Evolutionary conservation across 345 rosid genomes (phyloP).

Genomic region (Eucalyptus cloeziana): DNA sequence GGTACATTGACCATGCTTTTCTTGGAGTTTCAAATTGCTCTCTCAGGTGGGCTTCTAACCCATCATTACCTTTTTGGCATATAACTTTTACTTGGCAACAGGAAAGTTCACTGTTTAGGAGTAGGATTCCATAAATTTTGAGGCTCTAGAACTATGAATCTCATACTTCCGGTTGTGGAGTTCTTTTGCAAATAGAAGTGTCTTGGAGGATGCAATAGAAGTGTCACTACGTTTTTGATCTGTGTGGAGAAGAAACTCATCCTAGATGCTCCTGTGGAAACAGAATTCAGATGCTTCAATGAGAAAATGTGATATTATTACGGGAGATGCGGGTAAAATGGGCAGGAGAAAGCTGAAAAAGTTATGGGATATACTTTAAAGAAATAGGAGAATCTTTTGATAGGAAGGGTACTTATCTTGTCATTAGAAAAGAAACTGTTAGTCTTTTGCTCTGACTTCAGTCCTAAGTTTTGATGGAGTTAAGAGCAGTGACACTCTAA

Average conservation of each 20-base stretch:
- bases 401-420: neutral
- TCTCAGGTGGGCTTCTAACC: neutral
- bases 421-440: neutral
- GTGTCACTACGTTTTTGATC: neutral
- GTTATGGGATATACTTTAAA: neutral
- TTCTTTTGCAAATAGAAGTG: neutral
- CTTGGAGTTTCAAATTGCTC: neutral
- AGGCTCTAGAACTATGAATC: neutral
- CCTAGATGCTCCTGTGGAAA: neutral
- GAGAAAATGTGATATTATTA: neutral
- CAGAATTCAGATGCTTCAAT: neutral
- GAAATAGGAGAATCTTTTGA: neutral
- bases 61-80: neutral
- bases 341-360: neutral
- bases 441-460: neutral
- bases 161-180: neutral
- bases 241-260: neutral
- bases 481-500: neutral
- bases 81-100: neutral
- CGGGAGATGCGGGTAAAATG: neutral
- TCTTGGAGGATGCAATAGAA: neutral
- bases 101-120: neutral
- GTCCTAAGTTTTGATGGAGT: neutral
- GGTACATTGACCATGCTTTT: neutral
- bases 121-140: neutral